Evolutionary conservation across 192 early-diverging fungal genomes (phyloP).

Genomic region (Ambispora gerdemannii): DNA sequence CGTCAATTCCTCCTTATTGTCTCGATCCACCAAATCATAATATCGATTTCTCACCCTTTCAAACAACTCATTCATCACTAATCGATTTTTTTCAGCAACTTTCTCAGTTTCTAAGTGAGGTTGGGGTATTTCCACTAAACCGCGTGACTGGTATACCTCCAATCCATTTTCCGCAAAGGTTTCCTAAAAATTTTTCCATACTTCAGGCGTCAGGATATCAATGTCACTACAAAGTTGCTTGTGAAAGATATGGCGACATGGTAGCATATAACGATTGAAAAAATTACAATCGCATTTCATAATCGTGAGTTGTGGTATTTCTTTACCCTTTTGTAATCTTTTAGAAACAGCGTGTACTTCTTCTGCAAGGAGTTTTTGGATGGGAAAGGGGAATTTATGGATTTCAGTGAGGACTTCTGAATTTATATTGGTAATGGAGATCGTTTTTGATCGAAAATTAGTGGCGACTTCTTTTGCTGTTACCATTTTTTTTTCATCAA

Average conservation of each 20-base stretch:
- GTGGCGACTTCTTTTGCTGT: neutral
- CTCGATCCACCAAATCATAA: no score
- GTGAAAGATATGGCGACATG: conserved; percentile 3
- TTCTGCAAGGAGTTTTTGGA: neutral
- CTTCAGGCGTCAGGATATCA: neutral
- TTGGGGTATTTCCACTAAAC: neutral
- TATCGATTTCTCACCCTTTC: neutral
- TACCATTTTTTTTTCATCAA: neutral
- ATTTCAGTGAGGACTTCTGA: neutral
- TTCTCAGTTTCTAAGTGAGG: neutral
- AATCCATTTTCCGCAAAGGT: conserved; percentile 22
- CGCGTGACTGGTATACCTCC: conserved; percentile 7
- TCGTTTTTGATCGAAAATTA: neutral
- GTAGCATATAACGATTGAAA: neutral
- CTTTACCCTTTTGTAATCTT: neutral
- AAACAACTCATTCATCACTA: neutral
- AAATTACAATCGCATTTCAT: neutral
- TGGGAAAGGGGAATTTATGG: neutral
- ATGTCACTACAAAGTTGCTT: neutral
- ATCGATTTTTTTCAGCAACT: neutral
- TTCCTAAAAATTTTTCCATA: conserved; percentile 1
- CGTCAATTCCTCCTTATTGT: no score
- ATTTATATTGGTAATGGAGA: neutral
- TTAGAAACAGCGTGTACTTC: neutral
- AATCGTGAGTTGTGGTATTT: neutral